phyloP scores from a whole-genome alignment of 768 basidiomycete genomes.

The Lactarius hatsudake region DNA sequence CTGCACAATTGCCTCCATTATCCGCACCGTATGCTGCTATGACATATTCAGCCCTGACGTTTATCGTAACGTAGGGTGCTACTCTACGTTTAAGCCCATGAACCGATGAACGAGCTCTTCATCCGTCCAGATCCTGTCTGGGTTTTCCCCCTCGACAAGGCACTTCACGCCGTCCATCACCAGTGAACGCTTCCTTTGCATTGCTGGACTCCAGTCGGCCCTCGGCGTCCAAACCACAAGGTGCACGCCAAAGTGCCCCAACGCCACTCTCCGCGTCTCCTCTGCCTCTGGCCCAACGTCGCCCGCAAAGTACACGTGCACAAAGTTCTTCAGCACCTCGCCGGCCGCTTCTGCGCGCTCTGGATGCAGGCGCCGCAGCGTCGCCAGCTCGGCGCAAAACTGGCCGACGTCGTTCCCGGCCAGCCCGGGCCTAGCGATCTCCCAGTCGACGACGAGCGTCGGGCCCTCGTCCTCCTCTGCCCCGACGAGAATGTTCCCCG shows the following conservation, averaged over 20 bases:
- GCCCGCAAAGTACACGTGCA: constrained; percentile 42
- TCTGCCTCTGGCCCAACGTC: constrained; percentile 27
- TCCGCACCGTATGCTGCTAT: neutral
- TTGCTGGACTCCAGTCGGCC: constrained; percentile 44
- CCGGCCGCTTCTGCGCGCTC: constrained; percentile 38
- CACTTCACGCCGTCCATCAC: constrained; percentile 50
- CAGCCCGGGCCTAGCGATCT: constrained; percentile 55
- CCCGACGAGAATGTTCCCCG: constrained; percentile 60
- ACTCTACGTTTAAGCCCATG: neutral
- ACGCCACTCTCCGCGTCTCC: constrained; percentile 38
- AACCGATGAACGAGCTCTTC: constrained; percentile 16
- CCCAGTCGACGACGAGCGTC: constrained; percentile 60
- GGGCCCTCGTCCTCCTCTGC: constrained; percentile 33
- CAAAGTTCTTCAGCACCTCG: constrained; percentile 43
- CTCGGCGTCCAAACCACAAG: constrained; percentile 50
- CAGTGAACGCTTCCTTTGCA: constrained; percentile 46
- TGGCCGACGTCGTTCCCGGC: constrained; percentile 61
- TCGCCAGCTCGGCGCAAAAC: constrained; percentile 58
- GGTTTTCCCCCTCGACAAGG: constrained; percentile 33
- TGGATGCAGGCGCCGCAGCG: constrained; percentile 47
- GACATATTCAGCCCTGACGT: neutral
- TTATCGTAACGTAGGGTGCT: neutral
- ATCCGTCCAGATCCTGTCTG: constrained; percentile 18
- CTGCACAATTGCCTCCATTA: neutral
- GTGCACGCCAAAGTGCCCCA: constrained; percentile 55